Evolutionary conservation across 305 asterid species (phyloP), one percentile per base, ranked within the genome.

Genomic region (Solanum hybrid): DNA sequence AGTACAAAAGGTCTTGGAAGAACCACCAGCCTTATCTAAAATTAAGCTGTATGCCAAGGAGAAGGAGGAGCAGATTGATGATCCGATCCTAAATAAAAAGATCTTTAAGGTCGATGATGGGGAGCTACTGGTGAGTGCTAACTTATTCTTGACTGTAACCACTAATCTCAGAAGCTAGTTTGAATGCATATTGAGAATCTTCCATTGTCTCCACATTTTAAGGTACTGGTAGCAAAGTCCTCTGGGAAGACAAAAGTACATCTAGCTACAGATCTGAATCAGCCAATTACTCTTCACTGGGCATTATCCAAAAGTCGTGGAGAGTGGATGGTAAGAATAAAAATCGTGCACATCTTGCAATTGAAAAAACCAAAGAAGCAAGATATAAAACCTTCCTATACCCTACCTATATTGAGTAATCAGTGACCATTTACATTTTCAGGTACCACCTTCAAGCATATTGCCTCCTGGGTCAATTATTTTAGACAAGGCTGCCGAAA

Each of bases 261-360:
- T 94, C 93, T 98, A 89, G 99, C 98, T 76, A 97, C 99, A 78
- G 96, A 96, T 93, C 93, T 94, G 90, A 94, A 95, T 79, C 96
- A 95, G 88, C 97, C 98, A 85, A 93, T 93, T 91, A 94, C 93
- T 92, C 97, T 98, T 89, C 99, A 98, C 94, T 98, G 99, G 99
- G 99, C 98, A 90, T 92, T 98, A 91, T 96, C 99, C 92, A 93
- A 89, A 91, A 96, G 80, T 79, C 96, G 93, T 88, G 99, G 99
- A 89, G 98, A 97, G 92, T 98, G 99, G 99, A 77, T 90, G 92
- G 99, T 97, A 93, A 76, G 96, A 91, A 57, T 61, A 85, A 24
- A 11, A 57, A 57, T 32, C 2, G 12, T 51, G 24, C 88, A 61
- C 45, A 32, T 61, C 38, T 85, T 85, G 88, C 77, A 57, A 32